Conservation (phyloP, 164 flowering plant species). For the Platanus orientalis region DNA sequence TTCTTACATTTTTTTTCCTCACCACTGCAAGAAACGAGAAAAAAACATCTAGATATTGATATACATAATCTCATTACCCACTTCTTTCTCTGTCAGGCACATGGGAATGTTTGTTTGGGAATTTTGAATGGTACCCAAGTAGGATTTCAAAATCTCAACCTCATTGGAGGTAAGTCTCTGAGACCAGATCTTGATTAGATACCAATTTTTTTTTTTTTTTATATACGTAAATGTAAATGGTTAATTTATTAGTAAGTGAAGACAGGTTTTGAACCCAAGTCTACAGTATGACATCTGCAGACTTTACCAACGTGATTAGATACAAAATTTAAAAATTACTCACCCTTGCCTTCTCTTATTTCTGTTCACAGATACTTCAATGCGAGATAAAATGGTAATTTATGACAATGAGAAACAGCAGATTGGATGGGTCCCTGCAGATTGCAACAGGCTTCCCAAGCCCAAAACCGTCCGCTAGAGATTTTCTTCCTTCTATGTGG, state of each 20-base stretch:
- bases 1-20: neutral
- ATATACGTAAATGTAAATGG: too few relatives aligned
- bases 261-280: too few relatives aligned
- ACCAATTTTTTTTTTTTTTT: too few relatives aligned
- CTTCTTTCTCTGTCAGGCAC: conserved; percentile 30
- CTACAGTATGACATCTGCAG: too few relatives aligned
- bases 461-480: conserved; percentile 37
- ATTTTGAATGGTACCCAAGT: conserved; percentile 65
- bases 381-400: conserved; percentile 68
- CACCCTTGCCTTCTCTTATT: neutral
- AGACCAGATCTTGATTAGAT: too few relatives aligned
- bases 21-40: neutral
- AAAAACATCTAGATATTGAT: neutral
- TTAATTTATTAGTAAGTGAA: too few relatives aligned
- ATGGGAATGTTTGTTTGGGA: conserved; percentile 84
- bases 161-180: conserved; percentile 66
- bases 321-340: too few relatives aligned
- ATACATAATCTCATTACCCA: neutral
- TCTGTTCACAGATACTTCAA: conserved; percentile 46
- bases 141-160: conserved; percentile 42
- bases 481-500: conserved; percentile 23
- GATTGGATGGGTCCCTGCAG: conserved; percentile 69
- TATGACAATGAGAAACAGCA: conserved; percentile 71
- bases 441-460: conserved; percentile 72
- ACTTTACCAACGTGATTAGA: too few relatives aligned